Base-by-base conservation (phyloP, 2,329 filamentous ascomycete genomes). In the Botrytis fabae region DNA sequence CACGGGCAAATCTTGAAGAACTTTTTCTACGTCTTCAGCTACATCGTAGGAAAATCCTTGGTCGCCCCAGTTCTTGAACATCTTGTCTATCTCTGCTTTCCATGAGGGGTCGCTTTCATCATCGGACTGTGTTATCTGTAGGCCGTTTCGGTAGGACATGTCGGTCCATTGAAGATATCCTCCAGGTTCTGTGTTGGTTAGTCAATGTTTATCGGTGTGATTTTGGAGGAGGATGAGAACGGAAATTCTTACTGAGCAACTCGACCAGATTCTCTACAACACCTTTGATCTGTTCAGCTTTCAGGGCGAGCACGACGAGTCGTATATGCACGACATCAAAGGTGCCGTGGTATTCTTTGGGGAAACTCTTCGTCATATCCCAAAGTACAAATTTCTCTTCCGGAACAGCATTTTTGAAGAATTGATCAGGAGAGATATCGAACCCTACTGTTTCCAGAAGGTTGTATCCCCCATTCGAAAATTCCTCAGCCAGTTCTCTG, bases 111-210 rank as follows among this genome's bases (percentile, higher is more conserved):
- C 44, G 25, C 22, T 46, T 4, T 38, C 22, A n/a, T 51, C 63
- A n/a, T 25, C 12, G 20, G 7, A 25, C 14, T 51, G 22, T 38
- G 14, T 66, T 7, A 48, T 10, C 12, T 38, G 8, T 18, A 25
- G 14, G 25, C 44, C 63, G 18, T 51, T 10, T 4, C 12, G 25
- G 32, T n/a, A 51, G 35, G 44, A 48, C 1, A n/a, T 6, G 7
- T 66, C 63, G 12, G 32, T 66, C 63, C 63, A 66, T 38, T 66
- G 63, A 10, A 66, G 44, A 51, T 66, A 51, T 8, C 44, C 63
- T 10, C 44, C 44, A 9, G 63, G 63, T 25, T n/a, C 44, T 66
- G 63, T 51, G 22, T 2, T 38, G 22, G 12, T 66, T 66, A 51
- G 32, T 38, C 8, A 38, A 1, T 9, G 3, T 14, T 65, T 18